These are phyloP conservation scores for Suillus hirtellus DNA, from an alignment of 768 basidiomycete species.

Conservation along the genomic window DNA sequence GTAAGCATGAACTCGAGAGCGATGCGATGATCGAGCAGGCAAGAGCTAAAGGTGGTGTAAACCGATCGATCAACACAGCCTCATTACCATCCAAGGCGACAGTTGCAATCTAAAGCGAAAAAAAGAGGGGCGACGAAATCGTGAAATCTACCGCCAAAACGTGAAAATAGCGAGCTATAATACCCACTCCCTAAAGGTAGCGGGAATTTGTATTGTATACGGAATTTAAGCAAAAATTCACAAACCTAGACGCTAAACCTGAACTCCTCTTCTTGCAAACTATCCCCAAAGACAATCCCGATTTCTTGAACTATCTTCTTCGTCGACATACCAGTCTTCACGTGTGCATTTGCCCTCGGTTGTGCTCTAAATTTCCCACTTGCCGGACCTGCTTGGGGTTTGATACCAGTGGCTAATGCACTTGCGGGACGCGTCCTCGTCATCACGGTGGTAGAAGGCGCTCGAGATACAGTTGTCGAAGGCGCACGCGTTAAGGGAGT, in stretches of 20 bases:
- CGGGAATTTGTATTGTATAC: neutral
- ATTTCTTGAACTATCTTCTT: conserved; percentile 32
- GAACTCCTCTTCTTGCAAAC: conserved; percentile 30
- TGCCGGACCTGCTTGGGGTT: neutral
- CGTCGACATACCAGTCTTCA: conserved; percentile 24
- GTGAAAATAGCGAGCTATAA: no score
- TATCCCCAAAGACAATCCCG: conserved; percentile 31
- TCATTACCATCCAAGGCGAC: no score
- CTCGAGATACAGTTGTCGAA: conserved; percentile 16
- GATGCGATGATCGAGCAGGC: no score
- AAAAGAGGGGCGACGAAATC: no score
- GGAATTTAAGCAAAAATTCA: conserved; percentile 8
- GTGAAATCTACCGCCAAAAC: no score
- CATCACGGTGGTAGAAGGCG: conserved; percentile 12
- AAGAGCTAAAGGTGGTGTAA: no score
- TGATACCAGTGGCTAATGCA: conserved; percentile 2
- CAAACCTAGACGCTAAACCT: conserved; percentile 25
- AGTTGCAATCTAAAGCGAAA: no score
- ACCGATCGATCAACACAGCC: no score
- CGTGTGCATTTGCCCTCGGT: neutral
- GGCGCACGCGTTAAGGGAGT: conserved; percentile 13
- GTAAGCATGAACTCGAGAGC: no score
- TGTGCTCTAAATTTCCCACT: conserved; percentile 1
- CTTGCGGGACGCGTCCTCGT: conserved; percentile 17
- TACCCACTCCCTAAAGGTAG: no score